Percentiles rank a stretch among this genome's conserved stretches.
These are phyloP conservation scores for Gossypium bickii DNA, from an alignment of 345 rosid species.

Conservation along the genomic window DNA sequence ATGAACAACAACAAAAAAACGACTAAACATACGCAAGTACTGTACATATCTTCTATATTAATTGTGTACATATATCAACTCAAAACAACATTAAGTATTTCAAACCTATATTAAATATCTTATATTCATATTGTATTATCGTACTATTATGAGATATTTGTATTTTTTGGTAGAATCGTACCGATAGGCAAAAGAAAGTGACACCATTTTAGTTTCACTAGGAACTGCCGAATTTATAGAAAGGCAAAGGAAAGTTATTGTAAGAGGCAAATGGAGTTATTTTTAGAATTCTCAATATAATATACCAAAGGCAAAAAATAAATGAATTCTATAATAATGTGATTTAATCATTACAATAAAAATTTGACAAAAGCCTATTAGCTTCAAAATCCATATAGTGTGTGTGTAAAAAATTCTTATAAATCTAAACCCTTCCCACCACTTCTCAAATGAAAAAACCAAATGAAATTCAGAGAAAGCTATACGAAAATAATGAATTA, in stretches of 20 bases:
- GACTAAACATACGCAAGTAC: no score
- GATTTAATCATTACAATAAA: constrained; percentile 14
- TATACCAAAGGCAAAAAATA: not conserved
- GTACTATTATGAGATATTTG: no score
- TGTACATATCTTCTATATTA: no score
- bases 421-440: not conserved
- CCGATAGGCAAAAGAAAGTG: no score
- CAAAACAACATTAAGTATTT: no score
- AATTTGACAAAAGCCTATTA: not conserved
- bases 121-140: no score
- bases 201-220: no score
- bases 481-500: constrained; percentile 20
- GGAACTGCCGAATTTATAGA: not conserved
- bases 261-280: not conserved
- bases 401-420: not conserved
- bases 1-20: no score
- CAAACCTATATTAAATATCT: no score
- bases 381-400: not conserved
- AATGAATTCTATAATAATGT: constrained; percentile 13
- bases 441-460: not conserved
- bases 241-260: not conserved
- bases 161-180: no score
- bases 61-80: no score
- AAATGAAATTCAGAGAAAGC: constrained; percentile 3
- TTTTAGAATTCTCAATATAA: not conserved